Conservation (phyloP, 164 flowering plant species). For the Taxillus chinensis region DNA sequence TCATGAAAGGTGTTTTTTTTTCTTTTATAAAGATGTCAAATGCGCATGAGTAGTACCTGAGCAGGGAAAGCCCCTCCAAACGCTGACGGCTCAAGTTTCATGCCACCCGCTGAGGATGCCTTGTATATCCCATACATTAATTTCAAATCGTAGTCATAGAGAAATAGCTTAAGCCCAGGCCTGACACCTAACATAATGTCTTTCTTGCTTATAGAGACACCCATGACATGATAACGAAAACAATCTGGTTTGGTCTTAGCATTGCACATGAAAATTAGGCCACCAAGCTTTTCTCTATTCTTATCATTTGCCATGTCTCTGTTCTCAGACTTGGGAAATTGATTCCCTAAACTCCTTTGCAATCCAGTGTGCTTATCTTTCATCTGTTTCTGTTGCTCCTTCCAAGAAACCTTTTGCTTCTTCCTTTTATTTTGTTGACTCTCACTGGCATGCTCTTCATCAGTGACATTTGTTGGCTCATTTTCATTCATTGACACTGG, state of each 20-base stretch:
- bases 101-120: slow-evolving; percentile 60
- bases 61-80: slow-evolving; percentile 64
- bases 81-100: slow-evolving; percentile 63
- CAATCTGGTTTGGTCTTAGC: slow-evolving; percentile 71
- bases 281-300: slow-evolving; percentile 28
- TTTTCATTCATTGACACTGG: slow-evolving; percentile 3
- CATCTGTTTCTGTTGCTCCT: slow-evolving; percentile 1
- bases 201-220: slow-evolving; percentile 33
- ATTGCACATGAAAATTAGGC: slow-evolving; percentile 72
- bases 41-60: slow-evolving; percentile 33
- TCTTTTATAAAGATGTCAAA: not conserved
- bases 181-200: slow-evolving; percentile 44
- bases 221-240: slow-evolving; percentile 57
- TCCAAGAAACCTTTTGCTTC: not conserved
- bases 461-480: not conserved
- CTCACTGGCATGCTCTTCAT: not conserved
- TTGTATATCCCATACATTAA: slow-evolving; percentile 57
- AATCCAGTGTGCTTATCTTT: slow-evolving; percentile 7
- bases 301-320: not conserved
- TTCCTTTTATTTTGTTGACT: slow-evolving; percentile 1
- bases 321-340: slow-evolving; percentile 15
- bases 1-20: too few species aligned
- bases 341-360: slow-evolving; percentile 10
- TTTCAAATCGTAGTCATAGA: slow-evolving; percentile 65
- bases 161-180: slow-evolving; percentile 63